Percentiles rank a stretch among this genome's conserved stretches.
Conservation (phyloP, 2,329 filamentous ascomycete species). For the Claviceps sp. region DNA sequence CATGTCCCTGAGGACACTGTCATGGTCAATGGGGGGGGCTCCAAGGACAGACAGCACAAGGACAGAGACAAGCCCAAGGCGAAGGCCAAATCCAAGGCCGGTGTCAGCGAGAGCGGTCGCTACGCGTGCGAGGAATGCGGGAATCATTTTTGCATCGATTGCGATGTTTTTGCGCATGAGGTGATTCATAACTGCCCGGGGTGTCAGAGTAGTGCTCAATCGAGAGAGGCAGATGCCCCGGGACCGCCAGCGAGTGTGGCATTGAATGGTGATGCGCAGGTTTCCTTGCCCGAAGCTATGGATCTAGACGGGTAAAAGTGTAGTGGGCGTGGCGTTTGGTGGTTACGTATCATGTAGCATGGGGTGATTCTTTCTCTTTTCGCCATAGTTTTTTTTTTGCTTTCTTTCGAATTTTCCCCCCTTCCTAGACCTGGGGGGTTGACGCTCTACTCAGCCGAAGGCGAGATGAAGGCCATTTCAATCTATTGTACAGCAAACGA, state of each 20-base stretch:
- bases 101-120: conserved; percentile 71
- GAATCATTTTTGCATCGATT: conserved; percentile 95
- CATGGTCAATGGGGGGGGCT: neutral
- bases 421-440: neutral
- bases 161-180: conserved; percentile 90
- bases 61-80: conserved; percentile 13
- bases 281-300: conserved; percentile 22
- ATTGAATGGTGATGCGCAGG: conserved; percentile 18
- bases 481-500: too few species aligned
- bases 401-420: neutral
- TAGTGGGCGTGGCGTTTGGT: neutral
- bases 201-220: conserved; percentile 45
- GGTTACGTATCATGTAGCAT: too few species aligned
- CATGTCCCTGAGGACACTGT: conserved; percentile 18
- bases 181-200: conserved; percentile 92
- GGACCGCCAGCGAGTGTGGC: conserved; percentile 16
- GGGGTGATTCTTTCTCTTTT: neutral
- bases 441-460: too few species aligned
- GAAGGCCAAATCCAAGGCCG: conserved; percentile 28
- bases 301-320: conserved; percentile 17
- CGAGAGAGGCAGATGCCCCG: neutral
- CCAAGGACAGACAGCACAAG: neutral
- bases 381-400: neutral
- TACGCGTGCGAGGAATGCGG: conserved; percentile 83
- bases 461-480: too few species aligned